Evolutionary conservation across 768 basidiomycete species (phyloP).

Genomic region (Tricholoma sp.): DNA sequence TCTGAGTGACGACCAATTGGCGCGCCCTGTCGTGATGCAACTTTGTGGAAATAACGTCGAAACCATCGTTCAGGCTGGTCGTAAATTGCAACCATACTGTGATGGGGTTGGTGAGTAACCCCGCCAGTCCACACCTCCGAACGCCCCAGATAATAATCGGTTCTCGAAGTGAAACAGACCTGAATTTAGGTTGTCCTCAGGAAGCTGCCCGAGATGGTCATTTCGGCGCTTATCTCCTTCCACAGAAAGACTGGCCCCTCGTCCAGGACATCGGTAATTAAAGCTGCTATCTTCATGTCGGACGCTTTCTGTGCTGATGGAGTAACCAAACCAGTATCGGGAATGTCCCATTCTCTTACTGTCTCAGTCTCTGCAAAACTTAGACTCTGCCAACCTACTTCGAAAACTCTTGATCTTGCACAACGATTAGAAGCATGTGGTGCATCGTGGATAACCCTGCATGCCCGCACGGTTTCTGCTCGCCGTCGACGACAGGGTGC

Average conservation of each 20-base stretch:
- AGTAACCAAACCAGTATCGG: constrained; percentile 42
- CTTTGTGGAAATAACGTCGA: constrained; percentile 70
- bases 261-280: constrained; percentile 57
- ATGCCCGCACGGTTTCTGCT: constrained; percentile 69
- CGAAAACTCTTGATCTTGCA: constrained; percentile 52
- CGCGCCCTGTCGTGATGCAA: constrained; percentile 61
- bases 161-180: constrained; percentile 39
- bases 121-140: background rate
- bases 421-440: constrained; percentile 58
- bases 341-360: constrained; percentile 56
- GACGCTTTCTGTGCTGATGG: background rate
- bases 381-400: constrained; percentile 48
- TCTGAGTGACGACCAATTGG: constrained; percentile 19
- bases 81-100: constrained; percentile 52
- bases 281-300: background rate
- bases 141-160: background rate
- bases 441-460: constrained; percentile 66
- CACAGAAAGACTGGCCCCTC: constrained; percentile 66
- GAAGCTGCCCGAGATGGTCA: constrained; percentile 60
- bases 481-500: constrained; percentile 66
- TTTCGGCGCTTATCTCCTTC: constrained; percentile 73
- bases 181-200: constrained; percentile 81
- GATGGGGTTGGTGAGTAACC: constrained; percentile 59
- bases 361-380: constrained; percentile 67
- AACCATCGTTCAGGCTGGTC: constrained; percentile 52